Base-by-base conservation (phyloP, 805 yeast species). In the Pichia manshurica region DNA sequence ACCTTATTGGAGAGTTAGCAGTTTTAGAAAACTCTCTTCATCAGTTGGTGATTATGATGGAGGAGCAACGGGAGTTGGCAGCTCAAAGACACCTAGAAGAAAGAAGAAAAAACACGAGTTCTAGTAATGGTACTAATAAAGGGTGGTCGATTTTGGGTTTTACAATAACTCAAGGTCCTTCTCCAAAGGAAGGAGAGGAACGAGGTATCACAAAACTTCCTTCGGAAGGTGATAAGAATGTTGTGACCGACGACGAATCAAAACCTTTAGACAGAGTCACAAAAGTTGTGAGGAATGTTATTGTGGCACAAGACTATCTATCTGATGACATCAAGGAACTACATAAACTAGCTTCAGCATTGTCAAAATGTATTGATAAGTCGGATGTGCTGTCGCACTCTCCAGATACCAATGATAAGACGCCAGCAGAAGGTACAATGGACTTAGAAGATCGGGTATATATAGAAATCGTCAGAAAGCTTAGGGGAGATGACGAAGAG, bases 401-500 rank as follows among this genome's bases (percentile, higher is more conserved):
- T 15, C 28, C 42, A 12, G 43, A 43, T 17, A 39, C 19, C 17
- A 28, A 16, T 10, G 17, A 22, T 22, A 25, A 39, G 7, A 17
- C 7, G 6, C 16, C 42, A 8, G 23, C 39, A 21, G 39, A 13
- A 23, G 16, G 21, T n/a, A 19, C 25, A 29, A 21, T 22, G n/a
- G 56, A 53, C 32, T 31, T 53, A 31, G 53, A 51, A 21, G 56
- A 55, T 34, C 43, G 46, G 33, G 48, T 53, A 13, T 52, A 51
- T 12, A 29, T 51, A 3, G 58, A 55, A 34, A 47, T 61, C 9
- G 44, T 54, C 15, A 51, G 57, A 34, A 62, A 61, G 44, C 55
- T 65, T 33, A 55, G 52, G 38, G 60, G 59, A 19, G 64, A 60
- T 15, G 59, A 60, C 28, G 62, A 58, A 35, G 63, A 59, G 13